phyloP scores from a whole-genome alignment of 805 yeast genomes.

The Pichia paraexigua region DNA sequence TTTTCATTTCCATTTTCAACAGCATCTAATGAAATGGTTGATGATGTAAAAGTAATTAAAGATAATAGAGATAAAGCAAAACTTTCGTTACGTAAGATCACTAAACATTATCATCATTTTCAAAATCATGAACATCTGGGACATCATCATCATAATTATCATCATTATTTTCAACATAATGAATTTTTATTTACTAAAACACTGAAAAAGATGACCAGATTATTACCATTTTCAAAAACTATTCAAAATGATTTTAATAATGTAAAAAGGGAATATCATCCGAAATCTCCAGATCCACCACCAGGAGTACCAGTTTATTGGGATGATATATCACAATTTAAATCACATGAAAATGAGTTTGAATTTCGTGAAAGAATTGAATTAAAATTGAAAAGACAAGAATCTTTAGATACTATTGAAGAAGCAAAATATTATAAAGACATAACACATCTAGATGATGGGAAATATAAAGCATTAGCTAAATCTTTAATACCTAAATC shows the following conservation, averaged over 20 bases:
- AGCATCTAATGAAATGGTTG: not conserved
- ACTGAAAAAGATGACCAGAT: not conserved
- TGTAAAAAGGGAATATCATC: constrained; percentile 3
- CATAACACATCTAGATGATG: constrained; percentile 53
- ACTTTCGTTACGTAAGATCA: not conserved
- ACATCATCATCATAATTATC: not conserved
- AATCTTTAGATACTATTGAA: constrained; percentile 51
- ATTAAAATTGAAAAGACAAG: constrained; percentile 42
- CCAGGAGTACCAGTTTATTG: constrained; percentile 4
- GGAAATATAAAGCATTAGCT: constrained; percentile 61
- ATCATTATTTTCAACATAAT: not conserved
- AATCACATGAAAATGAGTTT: constrained; percentile 17
- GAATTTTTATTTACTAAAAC: not conserved
- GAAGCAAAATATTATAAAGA: constrained; percentile 52
- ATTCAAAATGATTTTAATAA: not conserved
- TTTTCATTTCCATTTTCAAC: constrained; percentile 57
- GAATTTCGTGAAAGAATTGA: constrained; percentile 29
- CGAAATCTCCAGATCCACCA: constrained; percentile 6
- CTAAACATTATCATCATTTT: not conserved
- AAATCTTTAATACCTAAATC: constrained; percentile 40
- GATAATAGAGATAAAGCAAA: not conserved
- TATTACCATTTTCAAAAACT: not conserved
- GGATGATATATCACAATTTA: constrained; percentile 5
- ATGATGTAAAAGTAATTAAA: not conserved
- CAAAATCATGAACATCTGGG: no score